Percentiles rank a stretch among this genome's conserved stretches.
These are phyloP conservation scores for Candida oleophila DNA, from an alignment of 805 yeast species.

Conservation along the genomic window DNA sequence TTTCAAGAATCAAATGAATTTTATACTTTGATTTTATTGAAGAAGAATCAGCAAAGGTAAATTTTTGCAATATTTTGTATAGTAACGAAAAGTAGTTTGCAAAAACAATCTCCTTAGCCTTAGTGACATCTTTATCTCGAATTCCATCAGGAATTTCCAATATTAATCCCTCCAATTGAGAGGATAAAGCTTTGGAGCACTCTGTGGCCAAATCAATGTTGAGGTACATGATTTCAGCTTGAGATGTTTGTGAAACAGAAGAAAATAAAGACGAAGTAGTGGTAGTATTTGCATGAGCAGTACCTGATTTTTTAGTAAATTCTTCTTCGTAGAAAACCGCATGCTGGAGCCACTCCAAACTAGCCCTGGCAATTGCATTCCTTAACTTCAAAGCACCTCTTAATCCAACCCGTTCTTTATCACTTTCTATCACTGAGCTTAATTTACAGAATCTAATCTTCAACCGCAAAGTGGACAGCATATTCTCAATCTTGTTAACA, in stretches of 20 bases:
- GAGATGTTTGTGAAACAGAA: constrained; percentile 6
- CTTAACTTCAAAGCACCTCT: constrained; percentile 48
- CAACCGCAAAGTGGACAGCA: constrained; percentile 31
- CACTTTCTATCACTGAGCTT: constrained; percentile 31
- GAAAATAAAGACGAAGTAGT: constrained; percentile 2
- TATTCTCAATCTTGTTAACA: constrained; percentile 26
- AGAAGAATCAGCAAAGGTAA: constrained; percentile 14
- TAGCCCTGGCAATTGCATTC: constrained; percentile 45
- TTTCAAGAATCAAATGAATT: constrained; percentile 55
- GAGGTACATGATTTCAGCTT: constrained; percentile 46
- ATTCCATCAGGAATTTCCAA: constrained; percentile 59
- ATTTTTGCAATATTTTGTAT: constrained; percentile 52
- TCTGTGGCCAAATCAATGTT: constrained; percentile 64
- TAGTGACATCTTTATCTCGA: constrained; percentile 50
- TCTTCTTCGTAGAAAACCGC: constrained; percentile 42
- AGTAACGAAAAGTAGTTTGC: constrained; percentile 65
- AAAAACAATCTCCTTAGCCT: constrained; percentile 60
- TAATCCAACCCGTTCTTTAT: constrained; percentile 31
- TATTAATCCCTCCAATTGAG: constrained; percentile 54
- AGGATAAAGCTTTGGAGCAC: constrained; percentile 56
- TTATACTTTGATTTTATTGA: constrained; percentile 46
- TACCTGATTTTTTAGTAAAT: constrained; percentile 5
- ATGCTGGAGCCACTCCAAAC: constrained; percentile 54
- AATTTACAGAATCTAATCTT: constrained; percentile 45
- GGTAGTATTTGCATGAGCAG: neutral